Conservation (phyloP, 164 flowering plant species). For the Umbellularia californica region DNA sequence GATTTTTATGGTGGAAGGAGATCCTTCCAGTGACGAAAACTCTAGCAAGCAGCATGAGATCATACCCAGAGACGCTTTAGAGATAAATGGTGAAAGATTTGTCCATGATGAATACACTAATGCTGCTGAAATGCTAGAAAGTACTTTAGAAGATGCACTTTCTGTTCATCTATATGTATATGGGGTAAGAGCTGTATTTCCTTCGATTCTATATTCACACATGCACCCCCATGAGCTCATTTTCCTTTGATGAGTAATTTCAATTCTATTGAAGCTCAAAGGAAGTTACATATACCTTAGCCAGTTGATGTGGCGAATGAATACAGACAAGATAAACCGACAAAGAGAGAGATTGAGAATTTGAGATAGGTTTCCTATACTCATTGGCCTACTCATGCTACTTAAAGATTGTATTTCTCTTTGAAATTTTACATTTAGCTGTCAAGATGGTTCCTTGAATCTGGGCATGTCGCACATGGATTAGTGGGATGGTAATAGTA, state of each 20-base stretch:
- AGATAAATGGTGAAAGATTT: constrained; percentile 18
- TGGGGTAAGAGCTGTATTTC: constrained; percentile 59
- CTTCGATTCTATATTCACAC: not conserved
- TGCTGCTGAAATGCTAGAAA: constrained; percentile 22
- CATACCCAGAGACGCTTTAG: constrained; percentile 23
- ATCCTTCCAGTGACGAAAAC: constrained; percentile 18
- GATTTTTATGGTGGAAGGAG: constrained; percentile 10
- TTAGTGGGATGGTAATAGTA: too few species aligned
- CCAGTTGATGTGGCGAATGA: not conserved
- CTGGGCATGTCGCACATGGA: too few species aligned
- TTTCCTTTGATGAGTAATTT: not conserved
- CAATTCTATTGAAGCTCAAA: not conserved
- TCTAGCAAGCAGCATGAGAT: constrained; percentile 21
- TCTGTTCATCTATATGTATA: constrained; percentile 55
- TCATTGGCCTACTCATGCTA: not conserved
- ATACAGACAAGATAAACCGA: too few species aligned
- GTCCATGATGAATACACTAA: constrained; percentile 14
- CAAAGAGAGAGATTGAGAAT: too few species aligned
- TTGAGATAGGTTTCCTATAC: not conserved
- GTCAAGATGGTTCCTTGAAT: not conserved
- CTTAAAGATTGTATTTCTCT: not conserved
- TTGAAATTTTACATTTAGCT: not conserved
- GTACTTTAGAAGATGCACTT: constrained; percentile 21
- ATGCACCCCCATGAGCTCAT: not conserved
- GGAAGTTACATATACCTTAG: not conserved